phyloP scores from a whole-genome alignment of 345 rosid genomes.

The Mercurialis annua region DNA sequence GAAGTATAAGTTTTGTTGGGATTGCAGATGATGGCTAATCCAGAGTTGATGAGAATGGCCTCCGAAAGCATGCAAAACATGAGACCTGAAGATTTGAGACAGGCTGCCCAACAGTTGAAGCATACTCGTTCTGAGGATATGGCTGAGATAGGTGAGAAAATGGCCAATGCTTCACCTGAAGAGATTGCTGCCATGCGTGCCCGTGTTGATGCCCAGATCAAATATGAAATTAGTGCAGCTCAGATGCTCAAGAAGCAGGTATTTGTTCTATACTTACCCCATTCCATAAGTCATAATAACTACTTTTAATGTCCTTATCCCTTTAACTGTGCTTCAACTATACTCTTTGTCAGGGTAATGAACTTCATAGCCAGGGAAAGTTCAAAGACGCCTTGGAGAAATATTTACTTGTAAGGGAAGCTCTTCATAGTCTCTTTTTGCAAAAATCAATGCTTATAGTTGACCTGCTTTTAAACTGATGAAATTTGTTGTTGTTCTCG shows the following conservation, averaged over 20 bases:
- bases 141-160: slow-evolving; percentile 84
- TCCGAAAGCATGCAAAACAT: slow-evolving; percentile 86
- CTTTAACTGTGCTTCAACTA: not conserved
- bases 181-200: slow-evolving; percentile 79
- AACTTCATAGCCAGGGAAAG: slow-evolving; percentile 75
- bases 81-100: slow-evolving; percentile 82
- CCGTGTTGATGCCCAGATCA: slow-evolving; percentile 67
- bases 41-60: slow-evolving; percentile 95
- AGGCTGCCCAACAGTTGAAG: slow-evolving; percentile 89
- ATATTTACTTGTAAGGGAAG: slow-evolving; percentile 68
- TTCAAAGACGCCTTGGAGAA: slow-evolving; percentile 67
- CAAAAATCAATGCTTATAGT: not conserved
- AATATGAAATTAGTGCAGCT: slow-evolving; percentile 70
- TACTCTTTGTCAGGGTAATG: slow-evolving; percentile 63
- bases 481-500: slow-evolving; percentile 7
- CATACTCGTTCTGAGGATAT: slow-evolving; percentile 74
- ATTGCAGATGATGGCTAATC: slow-evolving; percentile 89
- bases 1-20: not conserved
- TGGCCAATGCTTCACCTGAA: slow-evolving; percentile 82
- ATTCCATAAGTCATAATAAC: not conserved
- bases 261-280: not conserved
- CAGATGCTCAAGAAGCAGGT: slow-evolving; percentile 86
- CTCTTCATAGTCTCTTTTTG: slow-evolving; percentile 1
- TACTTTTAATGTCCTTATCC: not conserved
- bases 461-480: slow-evolving; percentile 10